phyloP scores from a whole-genome alignment of 768 basidiomycete genomes.

The Crucibulum laeve region DNA sequence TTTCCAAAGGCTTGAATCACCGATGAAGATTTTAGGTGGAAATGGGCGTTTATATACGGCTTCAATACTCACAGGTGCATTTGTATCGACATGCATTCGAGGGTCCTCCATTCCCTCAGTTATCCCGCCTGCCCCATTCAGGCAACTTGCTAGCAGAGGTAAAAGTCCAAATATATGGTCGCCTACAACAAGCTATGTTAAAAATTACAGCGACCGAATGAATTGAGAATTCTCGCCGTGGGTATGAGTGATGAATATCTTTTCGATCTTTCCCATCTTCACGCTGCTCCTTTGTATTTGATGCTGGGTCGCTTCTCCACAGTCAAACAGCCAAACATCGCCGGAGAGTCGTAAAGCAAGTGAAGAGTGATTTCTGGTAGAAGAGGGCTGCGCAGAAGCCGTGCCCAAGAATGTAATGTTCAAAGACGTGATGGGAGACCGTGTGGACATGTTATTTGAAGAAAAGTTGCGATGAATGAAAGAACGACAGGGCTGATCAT shows the following conservation, averaged over 20 bases:
- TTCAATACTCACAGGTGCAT: constrained; percentile 26
- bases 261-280: constrained; percentile 77
- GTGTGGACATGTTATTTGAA: constrained; percentile 5
- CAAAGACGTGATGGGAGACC: constrained; percentile 24
- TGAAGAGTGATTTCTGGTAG: constrained; percentile 75
- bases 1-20: constrained; percentile 72
- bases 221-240: constrained; percentile 51
- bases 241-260: constrained; percentile 86
- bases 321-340: constrained; percentile 83
- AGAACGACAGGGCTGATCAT: not conserved
- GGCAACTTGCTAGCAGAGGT: constrained; percentile 60
- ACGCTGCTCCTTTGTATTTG: constrained; percentile 67
- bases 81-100: constrained; percentile 34
- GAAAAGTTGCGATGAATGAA: not conserved
- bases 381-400: constrained; percentile 76
- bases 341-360: constrained; percentile 61
- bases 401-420: constrained; percentile 77
- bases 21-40: constrained; percentile 2
- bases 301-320: constrained; percentile 81
- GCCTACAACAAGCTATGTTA: constrained; percentile 40
- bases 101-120: constrained; percentile 57
- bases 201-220: not conserved
- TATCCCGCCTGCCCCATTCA: constrained; percentile 74
- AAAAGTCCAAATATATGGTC: constrained; percentile 79
- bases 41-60: not conserved